phyloP scores from a whole-genome alignment of 352 stramenopile species.

The Globisporangium paroecandrum region DNA sequence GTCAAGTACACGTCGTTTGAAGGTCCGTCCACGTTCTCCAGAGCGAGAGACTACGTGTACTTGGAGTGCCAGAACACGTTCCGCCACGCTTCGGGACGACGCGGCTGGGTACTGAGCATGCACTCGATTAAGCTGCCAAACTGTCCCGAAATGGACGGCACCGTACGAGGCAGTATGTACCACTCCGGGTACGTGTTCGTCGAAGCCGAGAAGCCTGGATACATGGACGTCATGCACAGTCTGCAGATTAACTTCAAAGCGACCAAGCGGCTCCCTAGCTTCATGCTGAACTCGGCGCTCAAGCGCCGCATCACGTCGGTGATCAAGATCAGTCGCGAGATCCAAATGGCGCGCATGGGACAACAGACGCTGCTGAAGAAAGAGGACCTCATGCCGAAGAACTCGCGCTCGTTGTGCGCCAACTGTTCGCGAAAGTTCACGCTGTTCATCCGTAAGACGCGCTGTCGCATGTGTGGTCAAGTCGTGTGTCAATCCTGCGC shows the following conservation, averaged over 20 bases:
- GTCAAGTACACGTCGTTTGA: conserved; percentile 75
- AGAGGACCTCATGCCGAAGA: conserved; percentile 70
- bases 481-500: conserved; percentile 74
- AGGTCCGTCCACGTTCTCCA: conserved; percentile 48
- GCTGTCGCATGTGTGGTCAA: conserved; percentile 69
- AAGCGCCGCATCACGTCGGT: conserved; percentile 64
- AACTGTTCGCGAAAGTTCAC: conserved; percentile 70
- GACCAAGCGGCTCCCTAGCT: conserved; percentile 54
- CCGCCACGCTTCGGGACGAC: conserved; percentile 56
- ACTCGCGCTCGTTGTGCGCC: conserved; percentile 43
- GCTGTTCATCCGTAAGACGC: conserved; percentile 66
- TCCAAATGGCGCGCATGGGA: conserved; percentile 53
- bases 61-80: conserved; percentile 82
- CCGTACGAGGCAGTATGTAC: conserved; percentile 79
- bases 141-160: conserved; percentile 65
- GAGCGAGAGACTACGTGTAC: conserved; percentile 67
- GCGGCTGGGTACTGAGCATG: conserved; percentile 78
- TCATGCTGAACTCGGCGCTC: conserved; percentile 60
- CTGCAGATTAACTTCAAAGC: conserved; percentile 86
- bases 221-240: conserved; percentile 85
- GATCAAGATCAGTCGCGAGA: conserved; percentile 61
- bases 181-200: conserved; percentile 80
- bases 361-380: conserved; percentile 57
- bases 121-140: conserved; percentile 80
- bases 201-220: conserved; percentile 66